phyloP scores from a whole-genome alignment of 805 yeast genomes.

The Sungouiella blattae region DNA sequence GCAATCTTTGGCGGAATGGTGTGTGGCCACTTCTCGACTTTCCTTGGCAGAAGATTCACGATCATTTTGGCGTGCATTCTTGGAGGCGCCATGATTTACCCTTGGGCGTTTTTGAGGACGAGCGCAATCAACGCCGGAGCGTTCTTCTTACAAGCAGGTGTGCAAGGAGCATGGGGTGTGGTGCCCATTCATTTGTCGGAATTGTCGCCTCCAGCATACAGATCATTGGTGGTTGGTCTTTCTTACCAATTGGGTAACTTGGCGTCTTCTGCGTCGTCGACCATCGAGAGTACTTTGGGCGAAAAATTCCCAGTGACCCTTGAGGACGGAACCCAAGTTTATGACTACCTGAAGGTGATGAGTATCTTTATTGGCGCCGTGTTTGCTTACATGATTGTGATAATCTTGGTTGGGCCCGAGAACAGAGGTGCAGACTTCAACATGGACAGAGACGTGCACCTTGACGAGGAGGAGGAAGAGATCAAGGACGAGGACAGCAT shows the following conservation, averaged over 20 bases:
- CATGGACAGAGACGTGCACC: conserved; percentile 12
- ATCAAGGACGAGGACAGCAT: conserved; percentile 4
- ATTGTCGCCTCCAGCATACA: conserved; percentile 47
- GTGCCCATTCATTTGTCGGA: conserved; percentile 65
- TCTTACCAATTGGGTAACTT: conserved; percentile 72
- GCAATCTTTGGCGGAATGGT: conserved; percentile 39
- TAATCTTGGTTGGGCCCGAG: conserved; percentile 58
- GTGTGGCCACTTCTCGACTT: conserved; percentile 43
- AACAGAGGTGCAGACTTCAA: conserved; percentile 20
- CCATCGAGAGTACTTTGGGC: conserved; percentile 66
- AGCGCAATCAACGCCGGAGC: conserved; percentile 54
- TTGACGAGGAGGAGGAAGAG: conserved; percentile 9
- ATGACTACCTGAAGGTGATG: conserved; percentile 70
- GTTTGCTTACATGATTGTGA: conserved; percentile 47
- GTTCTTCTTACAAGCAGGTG: conserved; percentile 62
- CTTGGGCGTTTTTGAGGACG: conserved; percentile 20
- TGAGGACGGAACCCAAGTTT: conserved; percentile 20
- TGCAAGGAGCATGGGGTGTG: conserved; percentile 76
- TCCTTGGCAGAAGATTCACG: conserved; percentile 35
- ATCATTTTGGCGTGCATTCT: conserved; percentile 30
- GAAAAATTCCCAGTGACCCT: conserved; percentile 49
- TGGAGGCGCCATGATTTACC: conserved; percentile 40
- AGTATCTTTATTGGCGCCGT: conserved; percentile 66
- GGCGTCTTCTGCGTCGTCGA: conserved; percentile 66
- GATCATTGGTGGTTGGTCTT: conserved; percentile 59